phyloP scores from a whole-genome alignment of 108 stramenopile species.

The Phaeodactylum tricornutum region DNA sequence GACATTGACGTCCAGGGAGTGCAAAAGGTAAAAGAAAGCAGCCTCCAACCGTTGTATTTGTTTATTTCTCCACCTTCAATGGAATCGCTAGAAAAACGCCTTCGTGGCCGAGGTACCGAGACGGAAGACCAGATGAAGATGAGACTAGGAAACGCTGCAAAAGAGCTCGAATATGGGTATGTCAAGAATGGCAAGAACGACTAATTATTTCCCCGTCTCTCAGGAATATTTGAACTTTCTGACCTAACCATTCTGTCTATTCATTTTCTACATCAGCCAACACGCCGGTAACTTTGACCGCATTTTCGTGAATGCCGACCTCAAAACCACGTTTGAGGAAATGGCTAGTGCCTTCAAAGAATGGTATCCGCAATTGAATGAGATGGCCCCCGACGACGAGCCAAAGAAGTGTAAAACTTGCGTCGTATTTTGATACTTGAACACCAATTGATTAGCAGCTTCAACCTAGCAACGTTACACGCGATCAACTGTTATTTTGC shows the following conservation, averaged over 20 bases:
- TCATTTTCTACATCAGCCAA: conserved; percentile 1
- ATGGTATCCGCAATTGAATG: conserved; percentile 62
- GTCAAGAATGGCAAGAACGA: not conserved
- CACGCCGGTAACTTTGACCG: conserved; percentile 48
- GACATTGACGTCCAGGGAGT: conserved; percentile 91
- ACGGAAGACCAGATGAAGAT: conserved; percentile 68
- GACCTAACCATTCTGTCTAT: not conserved
- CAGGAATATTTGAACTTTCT: too few relatives aligned
- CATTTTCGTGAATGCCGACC: conserved; percentile 56
- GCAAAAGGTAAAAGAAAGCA: conserved; percentile 47
- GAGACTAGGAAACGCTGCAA: conserved; percentile 73
- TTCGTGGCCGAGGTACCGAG: conserved; percentile 88
- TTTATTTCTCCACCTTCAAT: conserved; percentile 92
- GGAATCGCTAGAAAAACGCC: conserved; percentile 74
- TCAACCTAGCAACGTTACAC: too few relatives aligned
- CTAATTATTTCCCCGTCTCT: not conserved
- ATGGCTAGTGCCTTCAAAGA: conserved; percentile 39
- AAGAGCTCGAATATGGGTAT: conserved; percentile 90
- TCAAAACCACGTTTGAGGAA: conserved; percentile 50
- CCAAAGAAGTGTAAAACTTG: conserved; percentile 20
- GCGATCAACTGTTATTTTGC: too few relatives aligned
- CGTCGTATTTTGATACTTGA: not conserved
- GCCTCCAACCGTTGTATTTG: conserved; percentile 40
- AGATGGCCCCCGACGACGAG: conserved; percentile 25
- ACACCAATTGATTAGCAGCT: not conserved